Base-by-base conservation (phyloP, 192 early-diverging fungal species). In the Endogone sp. region DNA sequence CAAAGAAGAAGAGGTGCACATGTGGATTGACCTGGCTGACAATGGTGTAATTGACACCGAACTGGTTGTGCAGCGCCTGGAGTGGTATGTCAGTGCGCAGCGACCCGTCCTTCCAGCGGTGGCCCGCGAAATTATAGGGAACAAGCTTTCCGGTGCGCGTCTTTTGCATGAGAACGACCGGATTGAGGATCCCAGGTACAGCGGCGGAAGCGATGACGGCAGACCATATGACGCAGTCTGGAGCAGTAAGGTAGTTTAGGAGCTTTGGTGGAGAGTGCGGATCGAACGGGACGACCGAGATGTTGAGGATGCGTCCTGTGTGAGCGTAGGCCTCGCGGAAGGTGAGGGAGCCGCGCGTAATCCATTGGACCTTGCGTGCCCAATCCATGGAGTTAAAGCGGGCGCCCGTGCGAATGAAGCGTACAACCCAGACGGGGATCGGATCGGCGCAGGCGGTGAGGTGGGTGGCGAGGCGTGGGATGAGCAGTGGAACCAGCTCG, bases 11-110 rank as follows among this genome's bases (percentile, higher is more conserved):
- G 73, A 92, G 61, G 21, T 88, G 79, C 10, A 98, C 81, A 76
- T 97, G 94, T 30, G 95, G 95, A 71, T 97, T 96, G 29, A 94
- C 90, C 75, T 95, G 94, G 72, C 83, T 83, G 13, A 95, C 93
- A 25, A 97, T 82, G 8, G 90, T 92, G 74, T 91, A 93, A 65
- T 93, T 92, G 66, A 97, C 92, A 72, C 93, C 92, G 66, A 92
- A 92, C 60, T 88, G 82, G 30, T 84, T 86, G 24, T 93, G 83
- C 57, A 97, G 76, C 29, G 89, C 86, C 59, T 86, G 79, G 59
- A 88, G 83, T 21, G 96, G 95, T 29, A 92, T 89, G 60, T 92
- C 92, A 28, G 87, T 90, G 55, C 90, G 82, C 49, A 98, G 82
- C 27, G 89, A 91, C 11, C 96, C 96, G 77, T 98, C 96, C 24